Evolutionary conservation across 2,329 filamentous ascomycete species (phyloP).

Genomic region (Microcyclospora pomicola): DNA sequence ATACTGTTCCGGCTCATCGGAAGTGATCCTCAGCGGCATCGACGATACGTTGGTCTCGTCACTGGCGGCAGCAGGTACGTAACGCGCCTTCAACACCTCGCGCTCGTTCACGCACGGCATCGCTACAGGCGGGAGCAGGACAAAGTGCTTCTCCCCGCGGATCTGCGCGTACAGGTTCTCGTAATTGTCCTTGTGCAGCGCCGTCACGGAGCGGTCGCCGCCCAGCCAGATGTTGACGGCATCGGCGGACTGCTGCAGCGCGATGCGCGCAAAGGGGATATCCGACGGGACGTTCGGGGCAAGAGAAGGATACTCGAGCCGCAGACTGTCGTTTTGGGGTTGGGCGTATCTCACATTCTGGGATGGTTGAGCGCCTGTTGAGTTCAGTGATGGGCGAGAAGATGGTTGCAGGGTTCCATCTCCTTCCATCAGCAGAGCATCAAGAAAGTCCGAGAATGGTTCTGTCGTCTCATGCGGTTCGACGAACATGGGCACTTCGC

Average conservation of each 20-base stretch:
- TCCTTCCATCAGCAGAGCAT: conserved; percentile 41
- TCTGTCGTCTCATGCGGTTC: conserved; percentile 59
- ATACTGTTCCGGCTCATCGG: too few species aligned
- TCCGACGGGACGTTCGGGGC: conserved; percentile 48
- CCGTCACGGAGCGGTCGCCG: conserved; percentile 54
- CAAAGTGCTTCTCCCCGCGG: conserved; percentile 59
- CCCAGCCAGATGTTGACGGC: conserved; percentile 78
- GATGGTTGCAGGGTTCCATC: too few species aligned
- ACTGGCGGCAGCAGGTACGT: conserved; percentile 27
- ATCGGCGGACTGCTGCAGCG: conserved; percentile 53
- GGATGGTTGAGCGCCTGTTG: too few species aligned
- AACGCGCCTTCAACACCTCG: conserved; percentile 44
- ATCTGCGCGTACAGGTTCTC: conserved; percentile 76
- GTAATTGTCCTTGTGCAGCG: conserved; percentile 70
- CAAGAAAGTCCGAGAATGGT: conserved; percentile 48
- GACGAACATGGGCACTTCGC: conserved; percentile 40
- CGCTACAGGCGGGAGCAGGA: conserved; percentile 57
- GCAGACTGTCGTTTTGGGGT: conserved; percentile 61
- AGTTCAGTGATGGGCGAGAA: too few species aligned
- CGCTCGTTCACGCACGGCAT: conserved; percentile 56
- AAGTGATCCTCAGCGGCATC: neutral
- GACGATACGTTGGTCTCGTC: neutral
- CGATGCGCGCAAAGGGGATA: conserved; percentile 60
- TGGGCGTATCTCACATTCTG: too few species aligned
- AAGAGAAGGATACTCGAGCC: conserved; percentile 54